Evolutionary conservation across 192 early-diverging fungal genomes (phyloP), one percentile per base, ranked within the genome.

Genomic region (Gamsiella multidivaricata): DNA sequence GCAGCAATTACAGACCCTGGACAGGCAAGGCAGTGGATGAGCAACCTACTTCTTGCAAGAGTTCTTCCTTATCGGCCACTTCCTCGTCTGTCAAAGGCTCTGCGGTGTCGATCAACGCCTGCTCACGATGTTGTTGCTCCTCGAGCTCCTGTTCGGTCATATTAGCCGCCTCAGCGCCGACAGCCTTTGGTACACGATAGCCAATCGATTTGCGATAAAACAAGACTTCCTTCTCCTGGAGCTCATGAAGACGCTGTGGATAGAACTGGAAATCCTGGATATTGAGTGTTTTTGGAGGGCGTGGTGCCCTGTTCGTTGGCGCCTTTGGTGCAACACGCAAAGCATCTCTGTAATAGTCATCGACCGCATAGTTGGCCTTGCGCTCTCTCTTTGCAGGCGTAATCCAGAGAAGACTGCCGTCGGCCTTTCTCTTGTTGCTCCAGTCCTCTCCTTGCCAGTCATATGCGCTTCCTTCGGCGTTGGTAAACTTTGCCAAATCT

Each of bases 361-460:
- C 94, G 0, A 97, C 89, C 0, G 91, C 90, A 72, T 97, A 97
- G 80, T 93, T 96, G 32, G 88, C 92, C 78, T 96, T 96, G 56
- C 94, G 90, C 83, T 98, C 95, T 54, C 97, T 86, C 81, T 99
- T 97, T 32, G 93, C 91, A 1, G 97, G 97, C 61, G 94, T 92
- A 53, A 98, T 94, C 97, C 97, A 99, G 22, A 93, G 85, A n/a
- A 89, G 83, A 34, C 76, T 80, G 12, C 82, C 83, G 28, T 86
- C 86, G 25, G 81, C 85, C 64, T 88, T 90, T 28, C 85, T 62
- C 69, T 93, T 94, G 70, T 87, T 85, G 45, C 94, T 88, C 89
- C 95, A 98, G 86, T 99, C 94, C 61, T 96, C 89, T 20, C 97
- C 97, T 63, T 98, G 93, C 96, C 96, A 97, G 68, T 97, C 89